Conservation (phyloP, 768 basidiomycete species). For the Paxillus involutus region DNA sequence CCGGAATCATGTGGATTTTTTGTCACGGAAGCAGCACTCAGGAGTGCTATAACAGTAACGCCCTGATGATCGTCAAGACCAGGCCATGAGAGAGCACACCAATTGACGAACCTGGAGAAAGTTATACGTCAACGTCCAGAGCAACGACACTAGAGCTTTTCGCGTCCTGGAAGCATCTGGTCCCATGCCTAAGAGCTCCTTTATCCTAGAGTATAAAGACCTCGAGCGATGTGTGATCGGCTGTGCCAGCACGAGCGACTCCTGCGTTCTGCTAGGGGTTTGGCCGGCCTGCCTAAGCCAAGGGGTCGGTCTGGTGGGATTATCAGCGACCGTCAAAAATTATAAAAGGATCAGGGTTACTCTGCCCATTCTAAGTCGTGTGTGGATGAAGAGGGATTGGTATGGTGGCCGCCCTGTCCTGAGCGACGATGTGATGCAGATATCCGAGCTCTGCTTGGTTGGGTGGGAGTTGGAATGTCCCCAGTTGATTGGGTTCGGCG, state of each 20-base stretch:
- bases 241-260: background rate
- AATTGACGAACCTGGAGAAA: slow-evolving; percentile 47
- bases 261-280: slow-evolving; percentile 11
- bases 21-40: slow-evolving; percentile 46
- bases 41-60: slow-evolving; percentile 47
- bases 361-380: slow-evolving; percentile 14
- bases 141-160: slow-evolving; percentile 51
- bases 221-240: slow-evolving; percentile 10
- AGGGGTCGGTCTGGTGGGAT: slow-evolving; percentile 16
- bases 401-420: slow-evolving; percentile 21
- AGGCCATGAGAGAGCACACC: slow-evolving; percentile 2
- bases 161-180: slow-evolving; percentile 49
- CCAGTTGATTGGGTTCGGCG: slow-evolving; percentile 36
- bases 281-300: slow-evolving; percentile 26
- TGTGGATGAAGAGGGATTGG: slow-evolving; percentile 15
- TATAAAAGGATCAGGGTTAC: slow-evolving; percentile 14
- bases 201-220: slow-evolving; percentile 22
- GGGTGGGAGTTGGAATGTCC: slow-evolving; percentile 27
- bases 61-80: slow-evolving; percentile 38
- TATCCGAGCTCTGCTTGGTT: slow-evolving; percentile 27
- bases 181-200: slow-evolving; percentile 54
- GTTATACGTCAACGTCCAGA: slow-evolving; percentile 52
- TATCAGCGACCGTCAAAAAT: slow-evolving; percentile 17
- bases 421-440: slow-evolving; percentile 30
- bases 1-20: slow-evolving; percentile 43